Conservation (phyloP, 352 stramenopile genomes). For the Elongisporangium anandrum region DNA sequence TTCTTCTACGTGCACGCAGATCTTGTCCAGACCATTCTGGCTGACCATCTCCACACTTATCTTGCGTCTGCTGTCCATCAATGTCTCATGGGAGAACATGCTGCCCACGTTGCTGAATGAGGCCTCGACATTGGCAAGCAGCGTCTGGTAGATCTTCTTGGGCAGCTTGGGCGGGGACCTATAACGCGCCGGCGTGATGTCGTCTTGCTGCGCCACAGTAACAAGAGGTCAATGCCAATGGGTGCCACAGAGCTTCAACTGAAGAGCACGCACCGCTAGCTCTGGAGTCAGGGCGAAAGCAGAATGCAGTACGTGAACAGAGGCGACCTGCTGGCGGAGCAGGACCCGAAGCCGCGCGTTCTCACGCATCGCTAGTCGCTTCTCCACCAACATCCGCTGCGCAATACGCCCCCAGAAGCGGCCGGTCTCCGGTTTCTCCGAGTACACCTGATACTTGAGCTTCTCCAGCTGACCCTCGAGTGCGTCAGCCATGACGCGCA, state of each 20-base stretch:
- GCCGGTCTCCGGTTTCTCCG: conserved; percentile 8
- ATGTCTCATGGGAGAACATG: conserved; percentile 23
- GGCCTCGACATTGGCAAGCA: conserved; percentile 32
- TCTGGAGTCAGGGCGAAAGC: conserved; percentile 26
- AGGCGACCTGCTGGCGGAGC: conserved; percentile 25
- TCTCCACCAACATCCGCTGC: conserved; percentile 28
- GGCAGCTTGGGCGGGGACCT: background rate
- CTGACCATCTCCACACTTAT: conserved; percentile 41
- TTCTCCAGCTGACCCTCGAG: conserved; percentile 25
- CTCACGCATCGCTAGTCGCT: conserved; percentile 25
- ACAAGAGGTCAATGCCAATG: too few relatives aligned
- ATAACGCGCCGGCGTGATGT: background rate
- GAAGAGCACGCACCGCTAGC: conserved; percentile 28
- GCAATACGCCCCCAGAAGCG: conserved; percentile 35
- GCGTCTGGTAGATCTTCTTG: conserved; percentile 24
- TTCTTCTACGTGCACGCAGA: conserved; percentile 43
- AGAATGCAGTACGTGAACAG: background rate
- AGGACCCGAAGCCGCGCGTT: conserved; percentile 25
- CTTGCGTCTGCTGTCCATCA: conserved; percentile 18
- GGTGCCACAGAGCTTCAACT: too few relatives aligned
- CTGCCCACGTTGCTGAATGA: conserved; percentile 22
- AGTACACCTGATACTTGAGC: conserved; percentile 25
- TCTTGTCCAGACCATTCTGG: conserved; percentile 15
- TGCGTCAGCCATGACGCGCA: background rate
- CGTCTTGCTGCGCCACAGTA: background rate